Base-by-base conservation (phyloP, 2,329 filamentous ascomycete genomes). In the Mariannaea sp. region DNA sequence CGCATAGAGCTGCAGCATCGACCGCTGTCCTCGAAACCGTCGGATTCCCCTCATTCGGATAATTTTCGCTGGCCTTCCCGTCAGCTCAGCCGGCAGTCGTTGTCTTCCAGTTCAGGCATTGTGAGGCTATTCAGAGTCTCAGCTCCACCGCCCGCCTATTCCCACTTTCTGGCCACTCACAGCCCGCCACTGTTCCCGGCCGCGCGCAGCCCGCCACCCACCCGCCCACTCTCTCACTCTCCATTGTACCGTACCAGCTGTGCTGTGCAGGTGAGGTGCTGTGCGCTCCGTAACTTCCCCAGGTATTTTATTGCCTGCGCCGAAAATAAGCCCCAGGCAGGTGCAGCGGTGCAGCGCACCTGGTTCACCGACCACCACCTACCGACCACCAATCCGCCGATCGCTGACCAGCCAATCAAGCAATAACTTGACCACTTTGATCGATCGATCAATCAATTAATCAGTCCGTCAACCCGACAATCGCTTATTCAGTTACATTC, bases 121-220 rank as follows among this genome's bases (percentile, higher is more conserved):
- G 70, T 75, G 73, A 75, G 69, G 73, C 71, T 75, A 75, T 75
- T 75, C 73, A 62, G 70, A 72, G 58, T 44, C 55, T 42, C 54
- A 55, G 55, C 61, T 61, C 62, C 62, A 65, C 60, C 50, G 50
- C 52, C 56, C 58, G 49, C 62, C 38, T 48, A n/a, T 51, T 54
- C 55, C 60, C 59, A 36, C 49, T 57, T 50, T 55, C 62, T 62
- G 56, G 60, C 62, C 62, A 65, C 52, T 65, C 62, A 65, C 58
- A 65, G 56, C 54, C 51, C 58, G 49, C 52, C 58, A 49, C 40
- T 53, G 58, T 59, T 54, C 60, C 59, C 44, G 51, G 46, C 51
- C 44, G 26, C 51, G 51, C 51, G 49, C n/a, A n/a, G n/a, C 39
- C 42, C 49, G 32, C 44, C 51, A 53, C 39, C 35, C 26, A 32